Conservation (phyloP, 306 rosid genomes). For the Prunus davidiana region DNA sequence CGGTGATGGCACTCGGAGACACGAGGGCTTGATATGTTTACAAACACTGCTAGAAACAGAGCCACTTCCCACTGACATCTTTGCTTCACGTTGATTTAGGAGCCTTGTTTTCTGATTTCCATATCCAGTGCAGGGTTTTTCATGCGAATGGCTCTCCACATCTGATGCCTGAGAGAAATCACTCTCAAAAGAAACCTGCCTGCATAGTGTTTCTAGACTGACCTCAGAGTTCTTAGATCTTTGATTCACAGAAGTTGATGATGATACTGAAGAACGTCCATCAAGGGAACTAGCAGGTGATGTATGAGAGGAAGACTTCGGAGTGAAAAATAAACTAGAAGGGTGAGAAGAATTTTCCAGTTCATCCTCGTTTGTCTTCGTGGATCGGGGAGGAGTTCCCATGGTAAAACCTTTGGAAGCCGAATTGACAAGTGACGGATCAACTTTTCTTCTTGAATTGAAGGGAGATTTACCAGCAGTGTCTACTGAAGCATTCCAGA, state of each 20-base stretch:
- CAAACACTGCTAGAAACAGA: slow-evolving; percentile 16
- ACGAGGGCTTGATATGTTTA: slow-evolving; percentile 36
- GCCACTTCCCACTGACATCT: background rate
- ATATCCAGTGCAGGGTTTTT: background rate
- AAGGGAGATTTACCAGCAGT: slow-evolving; percentile 15
- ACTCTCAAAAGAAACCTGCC: slow-evolving; percentile 6
- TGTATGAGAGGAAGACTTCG: slow-evolving; percentile 22
- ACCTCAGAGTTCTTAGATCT: background rate
- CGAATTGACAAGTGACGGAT: background rate
- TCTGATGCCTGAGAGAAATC: slow-evolving; percentile 8
- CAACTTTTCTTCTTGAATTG: slow-evolving; percentile 3
- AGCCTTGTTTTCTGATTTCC: background rate
- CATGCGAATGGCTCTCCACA: background rate
- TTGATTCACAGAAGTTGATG: slow-evolving; percentile 17
- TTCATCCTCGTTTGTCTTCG: slow-evolving; percentile 6
- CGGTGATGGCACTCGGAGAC: slow-evolving; percentile 52
- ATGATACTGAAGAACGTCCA: slow-evolving; percentile 31
- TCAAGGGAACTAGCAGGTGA: slow-evolving; percentile 30
- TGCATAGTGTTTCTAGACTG: background rate
- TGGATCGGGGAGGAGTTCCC: slow-evolving; percentile 16
- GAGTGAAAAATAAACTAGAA: slow-evolving; percentile 15
- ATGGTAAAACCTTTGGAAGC: slow-evolving; percentile 5
- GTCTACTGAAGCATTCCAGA: background rate
- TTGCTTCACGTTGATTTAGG: background rate
- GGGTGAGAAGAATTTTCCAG: slow-evolving; percentile 8